A percentile compares a stretch with the other conserved stretches of the same genome.
phyloP scores from a whole-genome alignment of 2,329 filamentous ascomycete species.

The Aspergillus persii region DNA sequence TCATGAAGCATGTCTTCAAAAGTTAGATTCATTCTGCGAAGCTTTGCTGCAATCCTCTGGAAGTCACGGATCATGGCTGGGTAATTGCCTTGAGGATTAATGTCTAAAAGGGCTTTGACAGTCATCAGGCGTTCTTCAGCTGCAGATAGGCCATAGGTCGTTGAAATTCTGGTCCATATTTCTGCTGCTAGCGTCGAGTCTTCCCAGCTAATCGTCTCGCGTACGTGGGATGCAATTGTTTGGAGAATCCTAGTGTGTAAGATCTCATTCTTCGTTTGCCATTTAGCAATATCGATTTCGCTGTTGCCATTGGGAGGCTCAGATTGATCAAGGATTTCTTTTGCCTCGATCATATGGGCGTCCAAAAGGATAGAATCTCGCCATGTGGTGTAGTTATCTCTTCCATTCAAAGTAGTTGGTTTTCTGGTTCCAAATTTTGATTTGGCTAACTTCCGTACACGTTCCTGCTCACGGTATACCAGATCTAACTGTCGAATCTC shows the following conservation, averaged over 20 bases:
- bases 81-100: background rate
- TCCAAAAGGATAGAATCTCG: background rate
- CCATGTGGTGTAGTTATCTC: background rate
- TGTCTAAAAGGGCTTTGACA: background rate
- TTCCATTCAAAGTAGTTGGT: background rate
- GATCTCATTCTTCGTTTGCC: background rate
- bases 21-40: background rate
- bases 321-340: background rate
- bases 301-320: background rate
- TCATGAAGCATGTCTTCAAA: background rate
- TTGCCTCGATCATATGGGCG: background rate
- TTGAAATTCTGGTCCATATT: background rate
- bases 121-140: background rate
- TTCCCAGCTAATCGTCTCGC: background rate
- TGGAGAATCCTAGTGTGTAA: background rate
- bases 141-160: background rate
- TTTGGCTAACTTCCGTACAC: background rate
- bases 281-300: background rate
- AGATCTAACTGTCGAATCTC: background rate
- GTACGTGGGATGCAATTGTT: background rate
- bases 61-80: background rate
- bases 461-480: background rate
- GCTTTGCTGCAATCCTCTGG: background rate
- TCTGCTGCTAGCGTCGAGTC: background rate
- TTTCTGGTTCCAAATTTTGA: background rate